Base-by-base conservation (phyloP, 805 yeast genomes). In the Debaryomyces maramus region DNA sequence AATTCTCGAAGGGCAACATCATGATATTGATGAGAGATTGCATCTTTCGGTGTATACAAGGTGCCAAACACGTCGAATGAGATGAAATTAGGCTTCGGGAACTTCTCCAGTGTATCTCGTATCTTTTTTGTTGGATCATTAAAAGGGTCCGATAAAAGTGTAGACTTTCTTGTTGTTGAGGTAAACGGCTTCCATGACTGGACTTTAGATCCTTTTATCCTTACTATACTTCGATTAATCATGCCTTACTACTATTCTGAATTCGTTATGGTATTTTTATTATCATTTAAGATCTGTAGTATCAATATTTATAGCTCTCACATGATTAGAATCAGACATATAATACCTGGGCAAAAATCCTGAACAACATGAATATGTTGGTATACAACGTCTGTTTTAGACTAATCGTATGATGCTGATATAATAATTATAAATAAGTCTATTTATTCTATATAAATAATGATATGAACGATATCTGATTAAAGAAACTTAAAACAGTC, bases 21-120 rank as follows among this genome's bases (percentile, higher is more conserved):
- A 31, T 71, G 63, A 51, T 84, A 84, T 45, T 76, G 82, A n/a
- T 63, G 58, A 29, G 75, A 58, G 0, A 83, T 74, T 0, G 85
- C 77, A 20, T 61, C 60, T 14, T 64, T 67, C 2, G 89, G 85
- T 0, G 75, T 63, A 53, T 81, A 83, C 6, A 84, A 56, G 0
- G 90, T 84, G 31, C 78, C 81, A 60, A 81, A 84, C 0, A 83
- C 85, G 58, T 84, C 91, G 39, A 83, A 72, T 1, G 88, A 78
- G 0, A 84, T 59, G 3, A 81, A 54, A 28, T 62, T 64, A 5
- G 83, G 81, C 53, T 68, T 40, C 49, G 74, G 42, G 50, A 62
- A 64, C 35, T 42, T 33, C 15, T 47, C 29, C 6, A 47, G 42
- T 0, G 65, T 51, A 21, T 61, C 66, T 41, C 65, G 45, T 15